phyloP scores from a whole-genome alignment of 805 yeast species.

The Starmerella bombicola region DNA sequence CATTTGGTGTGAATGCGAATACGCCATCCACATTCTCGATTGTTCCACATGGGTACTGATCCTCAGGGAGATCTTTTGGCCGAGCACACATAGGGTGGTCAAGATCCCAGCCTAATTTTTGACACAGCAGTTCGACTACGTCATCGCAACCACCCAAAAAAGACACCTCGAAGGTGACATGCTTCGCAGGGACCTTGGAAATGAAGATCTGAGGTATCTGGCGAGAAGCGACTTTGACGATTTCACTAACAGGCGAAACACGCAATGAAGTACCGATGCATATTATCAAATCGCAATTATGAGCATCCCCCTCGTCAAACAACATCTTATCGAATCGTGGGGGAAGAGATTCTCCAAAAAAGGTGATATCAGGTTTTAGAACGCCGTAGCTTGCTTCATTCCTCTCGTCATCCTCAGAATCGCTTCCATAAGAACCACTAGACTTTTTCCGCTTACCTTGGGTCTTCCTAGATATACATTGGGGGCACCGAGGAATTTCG shows the following conservation, averaged over 20 bases:
- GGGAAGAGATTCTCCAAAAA: slow-evolving; percentile 80
- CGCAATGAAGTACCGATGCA: slow-evolving; percentile 86
- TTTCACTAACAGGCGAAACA: slow-evolving; percentile 84
- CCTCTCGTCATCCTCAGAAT: slow-evolving; percentile 25
- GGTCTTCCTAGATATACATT: slow-evolving; percentile 31
- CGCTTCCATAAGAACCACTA: slow-evolving; percentile 30
- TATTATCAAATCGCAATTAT: slow-evolving; percentile 61
- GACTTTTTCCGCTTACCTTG: slow-evolving; percentile 6
- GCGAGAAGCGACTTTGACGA: slow-evolving; percentile 60
- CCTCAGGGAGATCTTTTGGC: slow-evolving; percentile 18
- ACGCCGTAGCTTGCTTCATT: slow-evolving; percentile 49
- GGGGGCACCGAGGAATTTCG: slow-evolving; percentile 61
- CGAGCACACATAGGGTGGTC: slow-evolving; percentile 41
- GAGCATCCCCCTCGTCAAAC: slow-evolving; percentile 40
- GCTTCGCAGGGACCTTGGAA: slow-evolving; percentile 62
- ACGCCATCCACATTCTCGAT: slow-evolving; percentile 23
- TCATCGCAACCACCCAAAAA: slow-evolving; percentile 76
- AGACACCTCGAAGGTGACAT: slow-evolving; percentile 66
- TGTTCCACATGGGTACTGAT: slow-evolving; percentile 21
- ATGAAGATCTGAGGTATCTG: slow-evolving; percentile 72
- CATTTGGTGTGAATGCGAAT: slow-evolving; percentile 18
- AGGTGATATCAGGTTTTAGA: slow-evolving; percentile 84
- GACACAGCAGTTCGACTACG: slow-evolving; percentile 52
- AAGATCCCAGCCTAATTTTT: slow-evolving; percentile 47
- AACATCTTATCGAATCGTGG: slow-evolving; percentile 45